These are phyloP conservation scores for Neonectria magnoliae DNA, from an alignment of 2,329 filamentous ascomycete species.

Conservation along the genomic window DNA sequence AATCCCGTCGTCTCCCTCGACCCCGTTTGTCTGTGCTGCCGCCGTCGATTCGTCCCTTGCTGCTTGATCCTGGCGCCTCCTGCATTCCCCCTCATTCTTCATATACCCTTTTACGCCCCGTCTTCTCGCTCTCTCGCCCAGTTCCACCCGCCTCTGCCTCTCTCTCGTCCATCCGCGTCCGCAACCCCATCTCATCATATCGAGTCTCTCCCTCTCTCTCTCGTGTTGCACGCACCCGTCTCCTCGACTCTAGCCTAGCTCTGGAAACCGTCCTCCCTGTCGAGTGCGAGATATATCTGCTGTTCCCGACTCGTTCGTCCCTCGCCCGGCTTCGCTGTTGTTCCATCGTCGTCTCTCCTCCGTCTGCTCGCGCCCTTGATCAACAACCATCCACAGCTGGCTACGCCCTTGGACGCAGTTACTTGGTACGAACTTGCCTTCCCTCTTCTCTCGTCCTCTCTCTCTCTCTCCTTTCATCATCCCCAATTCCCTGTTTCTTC, in stretches of 20 bases:
- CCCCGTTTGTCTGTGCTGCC: not conserved
- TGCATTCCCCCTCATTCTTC: slow-evolving; percentile 31
- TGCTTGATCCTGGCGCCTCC: slow-evolving; percentile 12
- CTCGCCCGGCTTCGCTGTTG: slow-evolving; percentile 28
- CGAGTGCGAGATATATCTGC: slow-evolving; percentile 30
- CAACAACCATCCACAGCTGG: slow-evolving; percentile 27
- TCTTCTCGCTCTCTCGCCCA: slow-evolving; percentile 36
- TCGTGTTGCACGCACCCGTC: slow-evolving; percentile 22
- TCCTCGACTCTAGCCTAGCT: slow-evolving; percentile 5
- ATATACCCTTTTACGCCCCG: slow-evolving; percentile 43
- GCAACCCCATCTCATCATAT: slow-evolving; percentile 23
- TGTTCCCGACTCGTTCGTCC: slow-evolving; percentile 15
- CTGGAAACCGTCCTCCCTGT: slow-evolving; percentile 5
- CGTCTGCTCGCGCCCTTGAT: slow-evolving; percentile 25
- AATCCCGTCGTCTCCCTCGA: slow-evolving; percentile 3
- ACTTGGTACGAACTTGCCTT: slow-evolving; percentile 36
- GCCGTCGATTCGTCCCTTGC: slow-evolving; percentile 14
- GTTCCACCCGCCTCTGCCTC: slow-evolving; percentile 39
- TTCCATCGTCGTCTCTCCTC: slow-evolving; percentile 22
- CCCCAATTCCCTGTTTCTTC: slow-evolving; percentile 7
- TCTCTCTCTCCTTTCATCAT: slow-evolving; percentile 9
- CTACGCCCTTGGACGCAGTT: slow-evolving; percentile 30
- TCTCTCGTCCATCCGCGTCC: slow-evolving; percentile 27
- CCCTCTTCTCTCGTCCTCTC: slow-evolving; percentile 26
- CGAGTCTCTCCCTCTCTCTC: slow-evolving; percentile 17